Conservation (phyloP, 2,329 filamentous ascomycete genomes). For the Colletotrichum sp. region DNA sequence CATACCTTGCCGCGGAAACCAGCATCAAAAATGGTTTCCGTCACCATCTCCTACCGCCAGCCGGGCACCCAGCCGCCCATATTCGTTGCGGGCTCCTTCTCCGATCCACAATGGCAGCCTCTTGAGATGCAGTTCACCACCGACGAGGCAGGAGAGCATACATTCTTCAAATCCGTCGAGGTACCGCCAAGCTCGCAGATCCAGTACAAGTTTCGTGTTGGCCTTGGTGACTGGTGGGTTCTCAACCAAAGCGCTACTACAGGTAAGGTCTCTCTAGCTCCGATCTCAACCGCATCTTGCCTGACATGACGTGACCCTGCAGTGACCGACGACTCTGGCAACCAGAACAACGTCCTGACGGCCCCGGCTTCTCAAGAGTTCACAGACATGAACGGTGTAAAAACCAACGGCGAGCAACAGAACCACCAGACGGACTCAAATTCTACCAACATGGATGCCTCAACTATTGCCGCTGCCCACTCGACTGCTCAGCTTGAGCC, state of each 20-base stretch:
- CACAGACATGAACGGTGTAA: background rate
- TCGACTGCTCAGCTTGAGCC: conserved; percentile 25
- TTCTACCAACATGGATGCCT: background rate
- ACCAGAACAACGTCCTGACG: conserved; percentile 52
- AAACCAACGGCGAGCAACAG: background rate
- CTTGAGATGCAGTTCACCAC: conserved; percentile 67
- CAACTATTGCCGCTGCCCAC: background rate
- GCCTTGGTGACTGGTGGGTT: conserved; percentile 72
- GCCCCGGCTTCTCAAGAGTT: conserved; percentile 22
- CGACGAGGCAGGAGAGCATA: conserved; percentile 56
- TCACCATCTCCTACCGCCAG: conserved; percentile 67
- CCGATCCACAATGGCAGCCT: conserved; percentile 69
- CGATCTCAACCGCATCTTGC: background rate
- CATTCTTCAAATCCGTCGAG: conserved; percentile 63
- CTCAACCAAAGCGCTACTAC: conserved; percentile 67
- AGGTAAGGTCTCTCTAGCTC: conserved; percentile 45
- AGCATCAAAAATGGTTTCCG: conserved; percentile 33
- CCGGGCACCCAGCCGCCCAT: conserved; percentile 69
- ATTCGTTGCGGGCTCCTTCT: conserved; percentile 74
- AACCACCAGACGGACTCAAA: background rate
- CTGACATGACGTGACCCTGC: background rate
- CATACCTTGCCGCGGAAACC: conserved; percentile 16
- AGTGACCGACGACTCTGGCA: conserved; percentile 50
- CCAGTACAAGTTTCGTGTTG: conserved; percentile 78
- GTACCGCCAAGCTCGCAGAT: conserved; percentile 63